Conservation (phyloP, 345 rosid genomes). For the Brassica napus region DNA sequence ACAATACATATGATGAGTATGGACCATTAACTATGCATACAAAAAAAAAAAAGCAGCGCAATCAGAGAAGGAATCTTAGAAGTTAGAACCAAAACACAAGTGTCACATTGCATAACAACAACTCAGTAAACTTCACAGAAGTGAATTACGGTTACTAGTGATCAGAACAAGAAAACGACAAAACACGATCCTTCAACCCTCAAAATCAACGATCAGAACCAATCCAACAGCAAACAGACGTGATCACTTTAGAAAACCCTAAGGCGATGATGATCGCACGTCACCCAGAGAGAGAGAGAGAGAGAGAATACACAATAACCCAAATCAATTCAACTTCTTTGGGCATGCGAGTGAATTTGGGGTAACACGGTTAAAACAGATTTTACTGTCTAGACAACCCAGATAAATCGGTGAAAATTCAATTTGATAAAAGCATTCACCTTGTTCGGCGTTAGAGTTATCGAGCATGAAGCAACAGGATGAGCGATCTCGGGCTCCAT, state of each 20-base stretch:
- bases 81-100: neutral
- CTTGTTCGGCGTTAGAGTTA: constrained; percentile 46
- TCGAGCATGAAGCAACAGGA: constrained; percentile 44
- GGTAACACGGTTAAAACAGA: constrained; percentile 6
- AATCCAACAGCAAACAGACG: constrained; percentile 6
- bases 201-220: constrained; percentile 1
- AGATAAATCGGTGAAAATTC: neutral
- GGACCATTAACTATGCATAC: neutral
- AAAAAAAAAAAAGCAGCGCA: neutral
- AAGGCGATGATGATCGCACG: constrained; percentile 31
- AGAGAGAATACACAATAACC: neutral
- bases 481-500: constrained; percentile 80
- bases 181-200: neutral
- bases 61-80: neutral
- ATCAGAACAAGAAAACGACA: constrained; percentile 17
- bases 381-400: neutral
- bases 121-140: neutral
- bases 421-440: constrained; percentile 35
- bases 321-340: neutral
- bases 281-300: neutral
- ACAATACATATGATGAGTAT: neutral
- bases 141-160: constrained; percentile 8
- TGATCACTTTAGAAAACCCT: neutral
- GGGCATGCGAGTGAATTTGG: neutral
- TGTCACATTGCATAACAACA: neutral